Conservation (phyloP, 1,284 basidiomycete species). For the Trametes hirsuta region DNA sequence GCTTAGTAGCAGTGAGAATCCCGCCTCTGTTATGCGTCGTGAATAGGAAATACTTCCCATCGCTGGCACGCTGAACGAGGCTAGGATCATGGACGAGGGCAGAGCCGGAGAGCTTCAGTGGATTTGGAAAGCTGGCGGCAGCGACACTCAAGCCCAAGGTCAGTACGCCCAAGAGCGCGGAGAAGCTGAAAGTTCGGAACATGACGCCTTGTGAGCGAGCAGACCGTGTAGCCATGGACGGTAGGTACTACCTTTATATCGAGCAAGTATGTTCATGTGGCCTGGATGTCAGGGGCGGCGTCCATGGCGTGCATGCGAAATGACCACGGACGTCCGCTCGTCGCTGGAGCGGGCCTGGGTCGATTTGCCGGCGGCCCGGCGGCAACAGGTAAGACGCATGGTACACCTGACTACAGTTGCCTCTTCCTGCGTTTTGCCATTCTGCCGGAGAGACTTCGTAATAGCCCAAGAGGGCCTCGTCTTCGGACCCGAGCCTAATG, state of each 20-base stretch:
- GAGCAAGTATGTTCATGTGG: background rate
- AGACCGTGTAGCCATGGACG: background rate
- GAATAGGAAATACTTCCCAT: slow-evolving; percentile 29
- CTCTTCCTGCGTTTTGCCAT: background rate
- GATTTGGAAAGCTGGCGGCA: slow-evolving; percentile 22
- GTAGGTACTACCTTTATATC: background rate
- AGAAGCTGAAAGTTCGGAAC: background rate
- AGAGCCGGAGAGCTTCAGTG: slow-evolving; percentile 18
- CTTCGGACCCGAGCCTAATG: too few relatives aligned
- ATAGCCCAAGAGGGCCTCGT: background rate
- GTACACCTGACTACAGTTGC: background rate
- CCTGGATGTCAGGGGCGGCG: background rate
- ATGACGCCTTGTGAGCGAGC: background rate
- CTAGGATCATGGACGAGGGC: slow-evolving; percentile 26
- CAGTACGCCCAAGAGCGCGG: slow-evolving; percentile 3
- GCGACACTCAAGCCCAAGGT: background rate
- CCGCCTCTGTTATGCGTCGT: slow-evolving; percentile 23
- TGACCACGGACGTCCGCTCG: background rate
- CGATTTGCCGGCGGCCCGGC: slow-evolving; percentile 2
- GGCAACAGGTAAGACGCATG: background rate
- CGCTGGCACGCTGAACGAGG: slow-evolving; percentile 22
- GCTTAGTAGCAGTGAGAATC: slow-evolving; percentile 23
- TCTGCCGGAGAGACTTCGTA: background rate
- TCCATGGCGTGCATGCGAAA: background rate
- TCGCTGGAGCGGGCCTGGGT: background rate